phyloP scores from a whole-genome alignment of 2,329 filamentous ascomycete species.

The Phyllosticta citriasiana region DNA sequence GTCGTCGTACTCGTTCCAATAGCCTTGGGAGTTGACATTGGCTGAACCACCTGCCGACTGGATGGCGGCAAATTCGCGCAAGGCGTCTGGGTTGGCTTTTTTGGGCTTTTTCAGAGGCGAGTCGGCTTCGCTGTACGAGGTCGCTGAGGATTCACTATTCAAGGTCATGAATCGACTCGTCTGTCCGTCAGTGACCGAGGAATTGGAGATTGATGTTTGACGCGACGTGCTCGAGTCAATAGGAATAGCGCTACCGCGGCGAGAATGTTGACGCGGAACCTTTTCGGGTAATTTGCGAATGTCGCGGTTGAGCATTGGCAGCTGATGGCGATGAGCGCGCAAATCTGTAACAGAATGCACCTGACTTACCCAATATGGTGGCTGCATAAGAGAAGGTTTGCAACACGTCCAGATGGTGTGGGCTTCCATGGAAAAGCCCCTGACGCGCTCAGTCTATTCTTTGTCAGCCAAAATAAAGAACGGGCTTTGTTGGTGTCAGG shows the following conservation, averaged over 20 bases:
- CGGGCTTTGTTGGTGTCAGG: not conserved
- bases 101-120: not conserved
- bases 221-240: conserved; percentile 20
- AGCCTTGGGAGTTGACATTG: conserved; percentile 28
- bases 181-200: conserved; percentile 27
- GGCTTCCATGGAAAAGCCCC: conserved; percentile 44
- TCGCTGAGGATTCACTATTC: conserved; percentile 24
- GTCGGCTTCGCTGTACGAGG: conserved; percentile 21
- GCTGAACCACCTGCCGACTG: conserved; percentile 10
- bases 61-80: conserved; percentile 1
- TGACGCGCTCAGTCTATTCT: conserved; percentile 37
- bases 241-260: conserved; percentile 15
- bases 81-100: not conserved
- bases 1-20: conserved; percentile 85
- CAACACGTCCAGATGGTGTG: conserved; percentile 42
- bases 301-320: conserved; percentile 37
- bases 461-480: not conserved
- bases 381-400: conserved; percentile 33
- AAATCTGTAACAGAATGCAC: not conserved
- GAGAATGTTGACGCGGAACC: conserved; percentile 18
- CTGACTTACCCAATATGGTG: conserved; percentile 37
- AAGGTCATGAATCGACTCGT: conserved; percentile 21
- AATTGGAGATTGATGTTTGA: conserved; percentile 28
- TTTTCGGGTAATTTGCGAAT: conserved; percentile 43
- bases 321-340: conserved; percentile 15